Evolutionary conservation across 345 rosid genomes (phyloP).

Genomic region (Salix udensis): DNA sequence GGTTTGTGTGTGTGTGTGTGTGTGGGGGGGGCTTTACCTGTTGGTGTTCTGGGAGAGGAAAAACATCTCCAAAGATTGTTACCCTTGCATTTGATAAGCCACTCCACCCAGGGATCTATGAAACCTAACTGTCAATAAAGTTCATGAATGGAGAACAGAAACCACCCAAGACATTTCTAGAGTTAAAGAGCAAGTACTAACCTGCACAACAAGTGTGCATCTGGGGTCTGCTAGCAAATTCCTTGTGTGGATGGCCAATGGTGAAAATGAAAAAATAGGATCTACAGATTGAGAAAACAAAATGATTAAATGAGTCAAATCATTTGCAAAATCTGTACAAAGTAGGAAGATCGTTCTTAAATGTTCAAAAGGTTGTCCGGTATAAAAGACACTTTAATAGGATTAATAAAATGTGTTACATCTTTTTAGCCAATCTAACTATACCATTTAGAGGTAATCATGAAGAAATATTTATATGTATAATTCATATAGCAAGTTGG

Average conservation of each 20-base stretch:
- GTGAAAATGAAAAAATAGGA: conserved; percentile 94
- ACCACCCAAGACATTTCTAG: background rate
- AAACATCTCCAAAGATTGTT: conserved; percentile 86
- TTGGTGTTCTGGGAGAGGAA: conserved; percentile 78
- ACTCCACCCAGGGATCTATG: conserved; percentile 95
- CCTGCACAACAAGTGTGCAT: conserved; percentile 98
- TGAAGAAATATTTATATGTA: background rate
- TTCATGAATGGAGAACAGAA: conserved; percentile 13
- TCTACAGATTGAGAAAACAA: conserved; percentile 39
- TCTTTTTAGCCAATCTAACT: background rate
- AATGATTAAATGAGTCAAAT: background rate
- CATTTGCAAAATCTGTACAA: background rate
- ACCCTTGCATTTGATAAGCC: conserved; percentile 97
- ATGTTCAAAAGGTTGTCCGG: background rate
- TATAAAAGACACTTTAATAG: background rate
- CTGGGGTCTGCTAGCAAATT: conserved; percentile 85
- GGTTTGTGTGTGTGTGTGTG: too few relatives aligned
- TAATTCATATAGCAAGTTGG: background rate
- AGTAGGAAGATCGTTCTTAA: background rate
- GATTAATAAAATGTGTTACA: background rate
- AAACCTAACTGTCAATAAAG: conserved; percentile 30
- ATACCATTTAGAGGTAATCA: background rate
- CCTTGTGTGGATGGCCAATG: conserved; percentile 89
- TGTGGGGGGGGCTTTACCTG: conserved; percentile 51
- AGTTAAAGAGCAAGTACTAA: conserved; percentile 22